Evolutionary conservation across 1,139 yeast genomes (phyloP).

Genomic region (Kodamaea alishanica): DNA sequence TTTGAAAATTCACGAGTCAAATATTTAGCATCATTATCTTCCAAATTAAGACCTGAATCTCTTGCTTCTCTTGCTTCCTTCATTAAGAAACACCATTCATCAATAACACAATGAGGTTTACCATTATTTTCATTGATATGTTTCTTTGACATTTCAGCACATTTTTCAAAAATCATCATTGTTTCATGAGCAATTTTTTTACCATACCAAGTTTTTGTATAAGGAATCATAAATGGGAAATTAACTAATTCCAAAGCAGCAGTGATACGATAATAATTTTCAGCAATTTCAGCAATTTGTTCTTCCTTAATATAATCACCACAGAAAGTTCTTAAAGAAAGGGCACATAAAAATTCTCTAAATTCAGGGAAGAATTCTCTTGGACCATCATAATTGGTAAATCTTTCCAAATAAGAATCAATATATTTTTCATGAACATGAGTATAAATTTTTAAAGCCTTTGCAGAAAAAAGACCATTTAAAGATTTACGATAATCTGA

Average conservation of each 20-base stretch:
- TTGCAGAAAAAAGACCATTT: constrained; percentile 82
- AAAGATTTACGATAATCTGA: constrained; percentile 87
- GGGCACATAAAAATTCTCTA: constrained; percentile 93
- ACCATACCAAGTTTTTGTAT: constrained; percentile 97
- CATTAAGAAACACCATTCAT: constrained; percentile 90
- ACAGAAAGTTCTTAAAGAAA: constrained; percentile 88
- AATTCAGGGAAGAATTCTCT: constrained; percentile 83
- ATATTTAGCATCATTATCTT: constrained; percentile 44
- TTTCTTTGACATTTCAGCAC: constrained; percentile 83
- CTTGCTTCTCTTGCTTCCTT: constrained; percentile 61
- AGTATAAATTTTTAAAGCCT: constrained; percentile 77
- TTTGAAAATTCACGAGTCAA: constrained; percentile 81
- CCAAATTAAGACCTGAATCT: constrained; percentile 12
- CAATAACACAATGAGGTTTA: constrained; percentile 83
- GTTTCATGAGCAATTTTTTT: constrained; percentile 89
- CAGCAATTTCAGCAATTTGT: constrained; percentile 83
- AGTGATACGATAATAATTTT: constrained; percentile 84
- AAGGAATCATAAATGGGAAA: constrained; percentile 94
- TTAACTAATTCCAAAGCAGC: constrained; percentile 95
- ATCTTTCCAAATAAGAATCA: constrained; percentile 72
- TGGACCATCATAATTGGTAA: constrained; percentile 59
- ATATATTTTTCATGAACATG: constrained; percentile 82
- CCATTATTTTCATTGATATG: constrained; percentile 73
- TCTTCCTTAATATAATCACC: constrained; percentile 92
- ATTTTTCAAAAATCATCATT: constrained; percentile 82